phyloP scores from a whole-genome alignment of 1,284 basidiomycete species.

The Rhodotorula sp. region DNA sequence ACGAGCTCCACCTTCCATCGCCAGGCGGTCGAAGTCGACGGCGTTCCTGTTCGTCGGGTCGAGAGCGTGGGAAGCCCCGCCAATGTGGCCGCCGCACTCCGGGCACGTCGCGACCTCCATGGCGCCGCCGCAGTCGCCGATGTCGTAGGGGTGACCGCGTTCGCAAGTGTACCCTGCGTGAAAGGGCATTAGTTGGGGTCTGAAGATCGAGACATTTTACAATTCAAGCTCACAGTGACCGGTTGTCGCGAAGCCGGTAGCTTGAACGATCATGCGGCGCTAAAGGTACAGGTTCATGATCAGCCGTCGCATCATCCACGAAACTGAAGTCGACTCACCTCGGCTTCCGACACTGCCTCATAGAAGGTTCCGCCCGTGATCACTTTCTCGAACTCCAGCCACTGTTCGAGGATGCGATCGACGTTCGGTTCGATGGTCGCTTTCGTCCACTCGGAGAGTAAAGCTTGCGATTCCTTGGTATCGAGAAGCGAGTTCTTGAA shows the following conservation, averaged over 20 bases:
- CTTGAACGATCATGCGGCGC: slow-evolving; percentile 55
- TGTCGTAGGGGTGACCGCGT: slow-evolving; percentile 58
- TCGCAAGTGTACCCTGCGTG: slow-evolving; percentile 53
- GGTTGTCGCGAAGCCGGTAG: slow-evolving; percentile 22
- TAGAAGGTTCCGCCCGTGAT: background rate
- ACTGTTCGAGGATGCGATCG: no score
- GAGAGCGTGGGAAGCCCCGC: background rate
- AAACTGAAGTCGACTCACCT: background rate
- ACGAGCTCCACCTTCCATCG: background rate
- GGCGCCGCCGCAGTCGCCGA: slow-evolving; percentile 48
- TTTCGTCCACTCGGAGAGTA: no score
- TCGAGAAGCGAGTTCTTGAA: no score
- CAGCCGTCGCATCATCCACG: background rate
- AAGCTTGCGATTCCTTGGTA: no score
- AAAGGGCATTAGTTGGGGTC: no score
- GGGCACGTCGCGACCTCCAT: background rate
- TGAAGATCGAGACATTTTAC: no score
- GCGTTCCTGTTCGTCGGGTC: background rate
- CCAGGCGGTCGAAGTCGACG: background rate
- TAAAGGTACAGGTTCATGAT: slow-evolving; percentile 40
- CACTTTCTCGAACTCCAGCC: no score
- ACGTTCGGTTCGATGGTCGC: no score
- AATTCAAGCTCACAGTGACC: slow-evolving; percentile 41
- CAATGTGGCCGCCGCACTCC: slow-evolving; percentile 3
- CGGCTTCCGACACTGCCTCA: background rate